Base-by-base conservation (phyloP, 2,329 filamentous ascomycete species). In the Colletotrichum phormii region DNA sequence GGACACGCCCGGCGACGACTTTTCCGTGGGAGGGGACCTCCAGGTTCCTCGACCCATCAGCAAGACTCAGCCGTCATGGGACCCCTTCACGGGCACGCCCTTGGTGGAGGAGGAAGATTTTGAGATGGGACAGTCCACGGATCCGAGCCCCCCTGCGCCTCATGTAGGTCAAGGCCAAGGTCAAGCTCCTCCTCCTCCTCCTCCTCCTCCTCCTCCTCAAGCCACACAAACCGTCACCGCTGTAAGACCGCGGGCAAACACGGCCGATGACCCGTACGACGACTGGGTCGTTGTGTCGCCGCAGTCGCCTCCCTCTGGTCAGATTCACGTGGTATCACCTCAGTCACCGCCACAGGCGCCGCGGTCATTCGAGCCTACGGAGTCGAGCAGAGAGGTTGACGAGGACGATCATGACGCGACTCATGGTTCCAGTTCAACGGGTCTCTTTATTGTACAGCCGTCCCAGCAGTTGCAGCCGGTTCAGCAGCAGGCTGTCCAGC, bases 31-130 rank as follows among this genome's bases (percentile, higher is more conserved):
- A 18, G 58, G 59, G 31, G 60, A 75, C 66, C 72, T 77, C 59
- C 74, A 75, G 53, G 59, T 76, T 29, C 77, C 79, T 22, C 75
- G 77, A n/a, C 79, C 81, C 33, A 81, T 82, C 37, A 78, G 79
- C 64, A 82, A 83, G 75, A 75, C 77, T 49, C 81, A 80, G 67
- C 80, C 80, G 15, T 79, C 79, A 55, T 81, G 79, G 79, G 78
- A 84, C 75, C 79, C 80, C 7, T 80, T 77, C 54, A 79, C 79
- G 61, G 78, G 78, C 9, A 78, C 81, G 57, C 80, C 81, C n/a
- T 78, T 84, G 54, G 77, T 80, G 57, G 81, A 85, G 74, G 82
- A 84, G 75, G 78, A 79, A 22, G 78, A 76, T 33, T 81, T 79
- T 60, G 79, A 82, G 24, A 77, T 77, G n/a, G 65, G 62, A 26